These are phyloP conservation scores for Polyporus arcularius DNA, from an alignment of 768 basidiomycete genomes.

Conservation along the genomic window DNA sequence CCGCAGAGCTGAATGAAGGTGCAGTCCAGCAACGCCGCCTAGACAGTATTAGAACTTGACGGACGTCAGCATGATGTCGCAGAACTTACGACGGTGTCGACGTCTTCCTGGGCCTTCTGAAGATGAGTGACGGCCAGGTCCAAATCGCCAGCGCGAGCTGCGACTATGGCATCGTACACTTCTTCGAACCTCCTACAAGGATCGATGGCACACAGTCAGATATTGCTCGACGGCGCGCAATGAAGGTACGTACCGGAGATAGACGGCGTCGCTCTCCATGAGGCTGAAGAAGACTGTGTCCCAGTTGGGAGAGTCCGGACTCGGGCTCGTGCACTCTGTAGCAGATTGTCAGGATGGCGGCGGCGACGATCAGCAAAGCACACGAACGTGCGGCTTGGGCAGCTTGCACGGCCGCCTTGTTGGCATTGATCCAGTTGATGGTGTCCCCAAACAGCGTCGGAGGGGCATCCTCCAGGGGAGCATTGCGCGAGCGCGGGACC, in stretches of 20 bases:
- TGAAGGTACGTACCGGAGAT: not conserved
- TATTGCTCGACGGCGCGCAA: not conserved
- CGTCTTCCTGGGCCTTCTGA: not conserved
- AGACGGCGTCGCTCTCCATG: slow-evolving; percentile 3
- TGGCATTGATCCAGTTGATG: no score
- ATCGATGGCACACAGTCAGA: not conserved
- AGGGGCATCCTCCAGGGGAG: no score
- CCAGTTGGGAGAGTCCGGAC: slow-evolving; percentile 1
- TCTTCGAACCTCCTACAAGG: not conserved
- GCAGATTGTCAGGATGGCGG: no score
- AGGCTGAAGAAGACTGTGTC: slow-evolving; percentile 2
- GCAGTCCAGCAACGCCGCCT: not conserved
- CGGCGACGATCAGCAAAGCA: no score
- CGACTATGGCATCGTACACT: not conserved
- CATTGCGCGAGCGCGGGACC: no score
- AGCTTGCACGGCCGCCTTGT: no score
- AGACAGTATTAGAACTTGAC: no score
- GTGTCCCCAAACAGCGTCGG: no score
- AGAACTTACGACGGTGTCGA: slow-evolving; percentile 3
- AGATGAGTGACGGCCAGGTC: not conserved
- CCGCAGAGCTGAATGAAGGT: slow-evolving; percentile 8
- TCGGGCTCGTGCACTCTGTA: not conserved
- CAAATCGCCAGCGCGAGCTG: not conserved
- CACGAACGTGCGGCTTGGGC: no score
- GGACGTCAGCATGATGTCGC: no score